These are phyloP conservation scores for Chaetothyriales sp. DNA, from an alignment of 2,329 filamentous ascomycete genomes.

Conservation along the genomic window DNA sequence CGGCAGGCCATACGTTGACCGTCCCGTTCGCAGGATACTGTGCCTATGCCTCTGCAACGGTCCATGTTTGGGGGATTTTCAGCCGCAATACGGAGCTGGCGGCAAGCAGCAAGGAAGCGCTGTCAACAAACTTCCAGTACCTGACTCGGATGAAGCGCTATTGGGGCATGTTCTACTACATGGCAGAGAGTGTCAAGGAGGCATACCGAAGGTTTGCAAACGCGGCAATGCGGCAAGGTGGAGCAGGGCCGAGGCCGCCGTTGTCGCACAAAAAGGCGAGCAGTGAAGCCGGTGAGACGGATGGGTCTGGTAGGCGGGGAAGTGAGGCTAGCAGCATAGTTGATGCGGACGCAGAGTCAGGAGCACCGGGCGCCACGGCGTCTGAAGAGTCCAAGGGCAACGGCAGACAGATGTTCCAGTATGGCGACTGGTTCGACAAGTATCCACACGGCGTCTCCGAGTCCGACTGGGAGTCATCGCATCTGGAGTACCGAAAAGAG, in stretches of 20 bases:
- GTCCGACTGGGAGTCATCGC: conserved; percentile 66
- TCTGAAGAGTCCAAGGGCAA: background rate
- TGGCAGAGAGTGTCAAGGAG: conserved; percentile 81
- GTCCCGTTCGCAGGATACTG: conserved; percentile 92
- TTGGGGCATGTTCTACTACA: conserved; percentile 97
- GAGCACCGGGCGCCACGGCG: background rate
- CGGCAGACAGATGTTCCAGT: conserved; percentile 53
- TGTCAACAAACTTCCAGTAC: conserved; percentile 78
- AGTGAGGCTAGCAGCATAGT: background rate
- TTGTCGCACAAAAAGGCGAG: background rate
- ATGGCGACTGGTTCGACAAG: conserved; percentile 92
- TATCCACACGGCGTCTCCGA: conserved; percentile 86
- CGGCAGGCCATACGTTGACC: conserved; percentile 63
- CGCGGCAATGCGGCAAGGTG: conserved; percentile 33
- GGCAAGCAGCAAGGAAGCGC: conserved; percentile 62
- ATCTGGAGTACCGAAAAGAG: conserved; percentile 52
- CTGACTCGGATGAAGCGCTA: conserved; percentile 90
- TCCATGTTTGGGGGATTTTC: conserved; percentile 88
- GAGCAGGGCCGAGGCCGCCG: background rate
- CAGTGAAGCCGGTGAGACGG: background rate
- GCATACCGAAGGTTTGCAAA: conserved; percentile 77
- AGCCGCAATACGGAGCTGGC: conserved; percentile 67
- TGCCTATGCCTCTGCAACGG: conserved; percentile 79
- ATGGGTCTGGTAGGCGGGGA: background rate
- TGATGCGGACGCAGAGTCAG: background rate